Conservation (phyloP, 345 rosid species). For the Conringia planisiliqua region DNA sequence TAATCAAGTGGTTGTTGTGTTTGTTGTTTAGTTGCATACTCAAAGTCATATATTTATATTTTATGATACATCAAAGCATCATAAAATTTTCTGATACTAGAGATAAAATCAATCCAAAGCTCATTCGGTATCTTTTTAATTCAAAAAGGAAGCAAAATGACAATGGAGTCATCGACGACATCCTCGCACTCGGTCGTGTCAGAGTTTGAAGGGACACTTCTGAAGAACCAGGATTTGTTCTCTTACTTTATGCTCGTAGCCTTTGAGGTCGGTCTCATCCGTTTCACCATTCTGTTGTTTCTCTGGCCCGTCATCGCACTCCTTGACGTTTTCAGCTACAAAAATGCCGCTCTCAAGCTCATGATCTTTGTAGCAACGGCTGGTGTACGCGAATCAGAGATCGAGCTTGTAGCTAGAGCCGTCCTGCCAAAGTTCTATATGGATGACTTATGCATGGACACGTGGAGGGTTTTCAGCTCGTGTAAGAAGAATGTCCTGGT, state of each 20-base stretch:
- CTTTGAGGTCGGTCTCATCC: neutral
- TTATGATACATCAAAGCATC: too few relatives aligned
- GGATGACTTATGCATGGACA: neutral
- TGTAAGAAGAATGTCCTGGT: neutral
- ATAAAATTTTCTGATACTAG: too few relatives aligned
- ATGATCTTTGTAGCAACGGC: neutral
- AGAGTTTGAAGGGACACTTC: neutral
- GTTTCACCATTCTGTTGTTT: neutral
- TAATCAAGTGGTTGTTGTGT: too few relatives aligned
- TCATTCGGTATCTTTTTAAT: neutral
- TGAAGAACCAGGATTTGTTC: neutral
- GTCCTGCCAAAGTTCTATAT: neutral
- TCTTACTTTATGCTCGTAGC: neutral
- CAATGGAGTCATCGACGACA: neutral
- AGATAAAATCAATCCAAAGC: too few relatives aligned
- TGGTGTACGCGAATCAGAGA: neutral
- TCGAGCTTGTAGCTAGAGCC: neutral
- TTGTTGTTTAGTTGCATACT: too few relatives aligned
- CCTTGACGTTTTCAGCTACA: neutral
- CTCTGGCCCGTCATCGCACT: neutral
- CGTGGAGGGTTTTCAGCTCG: neutral
- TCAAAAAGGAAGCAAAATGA: neutral
- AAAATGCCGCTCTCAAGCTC: neutral
- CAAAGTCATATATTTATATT: too few relatives aligned
- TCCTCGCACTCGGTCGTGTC: neutral